These are phyloP conservation scores for Tulasnella sp. DNA, from an alignment of 768 basidiomycete genomes.

Conservation along the genomic window DNA sequence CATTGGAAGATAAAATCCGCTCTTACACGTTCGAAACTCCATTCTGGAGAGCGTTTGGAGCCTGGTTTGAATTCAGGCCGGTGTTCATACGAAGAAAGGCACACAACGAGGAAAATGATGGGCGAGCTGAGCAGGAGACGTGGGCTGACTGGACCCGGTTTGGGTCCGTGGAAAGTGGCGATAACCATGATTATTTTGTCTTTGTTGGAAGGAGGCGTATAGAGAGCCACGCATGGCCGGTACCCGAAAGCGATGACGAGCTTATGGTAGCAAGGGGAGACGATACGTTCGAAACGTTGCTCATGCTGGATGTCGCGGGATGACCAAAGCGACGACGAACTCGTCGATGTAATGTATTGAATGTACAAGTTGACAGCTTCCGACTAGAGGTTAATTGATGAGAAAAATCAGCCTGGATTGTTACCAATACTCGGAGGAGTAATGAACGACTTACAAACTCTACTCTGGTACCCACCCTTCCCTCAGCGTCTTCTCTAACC, in stretches of 20 bases:
- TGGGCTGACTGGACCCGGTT: conserved; percentile 32
- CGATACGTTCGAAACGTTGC: conserved; percentile 65
- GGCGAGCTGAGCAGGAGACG: not conserved
- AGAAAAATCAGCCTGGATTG: not conserved
- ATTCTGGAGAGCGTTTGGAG: conserved; percentile 74
- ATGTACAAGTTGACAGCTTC: not conserved
- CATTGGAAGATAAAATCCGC: conserved; percentile 59
- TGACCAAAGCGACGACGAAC: not conserved
- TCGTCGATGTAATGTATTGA: conserved; percentile 14
- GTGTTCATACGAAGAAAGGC: conserved; percentile 32
- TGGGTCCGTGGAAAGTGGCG: conserved; percentile 21
- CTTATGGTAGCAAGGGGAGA: conserved; percentile 55
- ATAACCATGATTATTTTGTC: conserved; percentile 39
- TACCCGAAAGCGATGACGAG: conserved; percentile 47
- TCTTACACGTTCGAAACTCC: conserved; percentile 61
- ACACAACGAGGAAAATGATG: not conserved
- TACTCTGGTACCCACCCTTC: conserved; percentile 68
- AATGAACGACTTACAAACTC: not conserved
- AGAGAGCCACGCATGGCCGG: conserved; percentile 50
- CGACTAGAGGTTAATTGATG: not conserved
- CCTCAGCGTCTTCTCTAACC: conserved; percentile 68
- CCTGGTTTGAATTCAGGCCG: conserved; percentile 63
- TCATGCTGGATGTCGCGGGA: conserved; percentile 1
- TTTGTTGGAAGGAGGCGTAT: conserved; percentile 53
- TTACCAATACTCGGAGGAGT: not conserved